Base-by-base conservation (phyloP, 164 flowering plant genomes). In the Piper longum region DNA sequence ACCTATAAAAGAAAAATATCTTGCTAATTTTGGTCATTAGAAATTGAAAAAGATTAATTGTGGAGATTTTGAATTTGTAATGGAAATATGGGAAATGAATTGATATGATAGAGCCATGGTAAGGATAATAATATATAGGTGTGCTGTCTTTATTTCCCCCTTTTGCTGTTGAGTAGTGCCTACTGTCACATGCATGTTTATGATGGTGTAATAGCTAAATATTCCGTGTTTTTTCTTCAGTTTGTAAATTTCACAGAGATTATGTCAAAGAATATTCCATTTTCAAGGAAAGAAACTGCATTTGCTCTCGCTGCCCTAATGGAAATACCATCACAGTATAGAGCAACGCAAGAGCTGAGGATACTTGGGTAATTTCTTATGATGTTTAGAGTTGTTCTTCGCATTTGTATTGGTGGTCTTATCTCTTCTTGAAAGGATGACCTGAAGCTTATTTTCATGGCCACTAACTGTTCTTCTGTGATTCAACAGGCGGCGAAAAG, bases 281-380 rank as follows among this genome's bases (percentile, higher is more conserved):
- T 65, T 9, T 66, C 83, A 7, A 78, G 76, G 73, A 87, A 85
- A 66, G 88, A 87, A 74, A 76, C 95, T 1, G 90, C 78, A 44
- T 87, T 87, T 77, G 86, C 95, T 67, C 85, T 85, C 45, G 57
- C 84, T 16, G 88, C 95, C 7, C 69, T 87, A 69, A 87, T 87
- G 95, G 95, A 87, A 74, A 85, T 87, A 62, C 95, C 95, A 44
- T 78, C 85, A 60, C 95, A 87, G 67, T 87, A 87, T 59, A 87
- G 82, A 72, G 95, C 95, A 59, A 82, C 95, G 52, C 18, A 83
- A 56, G 95, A 85, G 70, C 83, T 83, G 48, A 70, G 73, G 43
- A 55, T 87, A 67, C 67, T 87, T 62, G 95, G 95, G 85, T 81
- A 81, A 9, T 48, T 48, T 48, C 14, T 48, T 48, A 48, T 13